phyloP scores from a whole-genome alignment of 2,329 filamentous ascomycete genomes.

The Diplodia mutila region DNA sequence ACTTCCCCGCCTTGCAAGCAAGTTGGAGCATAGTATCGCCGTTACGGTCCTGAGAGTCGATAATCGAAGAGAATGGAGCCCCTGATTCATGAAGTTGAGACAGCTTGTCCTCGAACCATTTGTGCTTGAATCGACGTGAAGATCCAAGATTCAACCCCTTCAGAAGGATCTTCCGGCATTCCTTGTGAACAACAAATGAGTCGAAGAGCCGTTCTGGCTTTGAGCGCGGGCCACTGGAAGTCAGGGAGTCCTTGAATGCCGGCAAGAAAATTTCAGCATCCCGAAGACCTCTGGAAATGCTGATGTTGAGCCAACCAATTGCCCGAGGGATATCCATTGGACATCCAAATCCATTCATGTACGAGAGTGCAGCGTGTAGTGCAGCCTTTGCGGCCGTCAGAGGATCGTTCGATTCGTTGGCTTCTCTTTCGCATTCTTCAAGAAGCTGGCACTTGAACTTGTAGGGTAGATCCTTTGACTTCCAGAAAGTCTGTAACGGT shows the following conservation, averaged over 20 bases:
- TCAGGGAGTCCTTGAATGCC: background rate
- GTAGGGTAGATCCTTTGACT: too few species aligned
- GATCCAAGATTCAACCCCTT: background rate
- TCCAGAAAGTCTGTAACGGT: too few species aligned
- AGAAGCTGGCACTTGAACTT: too few species aligned
- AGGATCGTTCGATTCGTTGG: too few species aligned
- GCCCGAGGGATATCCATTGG: background rate
- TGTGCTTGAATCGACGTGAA: too few species aligned
- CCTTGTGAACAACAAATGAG: background rate
- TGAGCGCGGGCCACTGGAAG: background rate
- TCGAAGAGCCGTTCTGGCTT: background rate
- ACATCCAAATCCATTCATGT: background rate
- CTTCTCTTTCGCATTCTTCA: too few species aligned
- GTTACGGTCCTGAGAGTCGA: too few species aligned
- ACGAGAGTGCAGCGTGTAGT: background rate
- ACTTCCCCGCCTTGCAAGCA: too few species aligned
- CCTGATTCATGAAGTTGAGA: too few species aligned
- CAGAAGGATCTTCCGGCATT: background rate
- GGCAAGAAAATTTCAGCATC: background rate
- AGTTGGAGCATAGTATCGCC: too few species aligned
- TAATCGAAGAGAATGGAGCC: too few species aligned
- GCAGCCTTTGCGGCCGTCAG: background rate
- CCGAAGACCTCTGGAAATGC: background rate
- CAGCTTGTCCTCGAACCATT: too few species aligned
- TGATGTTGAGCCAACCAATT: background rate